Evolutionary conservation across 306 rosid genomes (phyloP), one percentile per base, ranked within the genome.

Genomic region (Astragalus membranaceus): DNA sequence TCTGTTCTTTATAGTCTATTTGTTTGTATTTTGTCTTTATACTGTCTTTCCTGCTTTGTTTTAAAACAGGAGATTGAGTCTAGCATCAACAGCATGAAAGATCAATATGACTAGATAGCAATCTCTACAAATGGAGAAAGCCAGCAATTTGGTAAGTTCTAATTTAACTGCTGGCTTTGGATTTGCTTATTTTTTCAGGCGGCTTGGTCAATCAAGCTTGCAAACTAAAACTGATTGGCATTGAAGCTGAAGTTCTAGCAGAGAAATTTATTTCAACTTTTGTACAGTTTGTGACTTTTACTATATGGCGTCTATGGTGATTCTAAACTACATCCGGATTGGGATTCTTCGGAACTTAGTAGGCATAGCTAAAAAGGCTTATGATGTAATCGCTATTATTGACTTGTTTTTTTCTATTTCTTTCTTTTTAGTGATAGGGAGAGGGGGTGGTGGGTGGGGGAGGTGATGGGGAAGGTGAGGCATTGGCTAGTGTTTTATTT

Each of bases 101-200:
- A 71, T 55, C 15, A 30, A 48, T 42, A 23, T 67, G 47, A 70
- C 41, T 10, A 23, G 46, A 6, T n/a, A 20, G 13, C 26, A 23
- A 17, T 13, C 41, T 35, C 8, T 13, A 6, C 11, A 12, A 20
- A 3, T 29, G 49, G 65, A 60, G 83, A 82, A 89, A 82, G 88
- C 89, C 88, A 89, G 86, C 84, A 68, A 69, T 65, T 81, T 68
- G 94, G 98, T 89, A 87, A 92, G 96, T 92, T 68, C 75, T 75
- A 67, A 70, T 78, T 84, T 80, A 77, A 80, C 79, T 55, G 94
- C 90, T 86, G 98, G 96, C 88, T 75, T 85, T 78, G 88, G 49
- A 70, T 73, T 82, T 79, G 48, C 80, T 88, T 58, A 43, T 32
- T 51, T 85, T 89, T 86, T 87, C 85, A 82, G 89, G 86, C 84